Percentiles rank a stretch among this genome's conserved stretches.
These are phyloP conservation scores for Clarireedia homoeocarpa DNA, from an alignment of 2,329 filamentous ascomycete genomes.

Conservation along the genomic window DNA sequence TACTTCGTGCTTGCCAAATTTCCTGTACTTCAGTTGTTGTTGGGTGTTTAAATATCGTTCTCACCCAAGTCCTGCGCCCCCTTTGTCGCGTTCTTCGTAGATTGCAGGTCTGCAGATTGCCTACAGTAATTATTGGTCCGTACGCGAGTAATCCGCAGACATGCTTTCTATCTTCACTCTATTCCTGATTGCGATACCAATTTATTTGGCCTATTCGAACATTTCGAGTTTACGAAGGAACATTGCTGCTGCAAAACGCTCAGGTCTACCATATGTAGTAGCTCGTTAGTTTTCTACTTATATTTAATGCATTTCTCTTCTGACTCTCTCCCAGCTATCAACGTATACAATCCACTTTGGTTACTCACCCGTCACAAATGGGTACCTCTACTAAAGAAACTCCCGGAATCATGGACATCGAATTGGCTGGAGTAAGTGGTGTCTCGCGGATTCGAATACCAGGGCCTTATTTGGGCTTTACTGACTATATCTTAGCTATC, in stretches of 20 bases:
- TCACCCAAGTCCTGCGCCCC: not conserved
- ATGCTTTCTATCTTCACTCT: constrained; percentile 22
- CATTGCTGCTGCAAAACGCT: constrained; percentile 42
- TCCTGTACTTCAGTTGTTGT: too few species aligned
- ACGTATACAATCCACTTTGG: constrained; percentile 46
- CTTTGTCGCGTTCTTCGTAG: too few species aligned
- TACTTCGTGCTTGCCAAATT: too few species aligned
- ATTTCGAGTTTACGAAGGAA: constrained; percentile 35
- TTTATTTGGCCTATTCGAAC: constrained; percentile 20
- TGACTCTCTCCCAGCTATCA: constrained; percentile 34
- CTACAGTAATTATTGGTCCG: not conserved
- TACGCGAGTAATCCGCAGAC: not conserved
- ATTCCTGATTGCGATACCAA: constrained; percentile 13
- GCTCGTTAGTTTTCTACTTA: constrained; percentile 37
- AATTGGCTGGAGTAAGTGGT: constrained; percentile 50
- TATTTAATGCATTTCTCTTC: not conserved
- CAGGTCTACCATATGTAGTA: constrained; percentile 45
- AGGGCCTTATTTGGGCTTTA: not conserved
- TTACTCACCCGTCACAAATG: constrained; percentile 46
- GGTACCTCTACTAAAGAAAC: constrained; percentile 45
- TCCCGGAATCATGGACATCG: constrained; percentile 49
- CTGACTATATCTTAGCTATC: constrained; percentile 32
- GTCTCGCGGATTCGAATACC: not conserved
- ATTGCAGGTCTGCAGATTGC: not conserved
- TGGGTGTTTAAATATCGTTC: too few species aligned